These are phyloP conservation scores for Colletotrichum theobromicola DNA, from an alignment of 2,329 filamentous ascomycete species.

Conservation along the genomic window DNA sequence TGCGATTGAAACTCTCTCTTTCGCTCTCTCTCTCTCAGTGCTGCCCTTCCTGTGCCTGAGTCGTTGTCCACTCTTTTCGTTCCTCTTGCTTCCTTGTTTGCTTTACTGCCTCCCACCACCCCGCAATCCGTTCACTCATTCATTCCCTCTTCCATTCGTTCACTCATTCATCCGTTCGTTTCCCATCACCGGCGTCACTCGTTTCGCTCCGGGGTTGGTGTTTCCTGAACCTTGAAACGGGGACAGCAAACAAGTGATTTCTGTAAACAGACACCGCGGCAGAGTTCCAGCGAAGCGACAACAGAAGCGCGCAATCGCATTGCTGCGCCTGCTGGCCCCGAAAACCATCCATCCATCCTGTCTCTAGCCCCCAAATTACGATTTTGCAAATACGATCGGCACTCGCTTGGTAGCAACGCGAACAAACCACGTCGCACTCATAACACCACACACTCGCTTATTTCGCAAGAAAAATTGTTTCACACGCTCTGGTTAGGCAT, in stretches of 20 bases:
- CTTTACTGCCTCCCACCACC: not conserved
- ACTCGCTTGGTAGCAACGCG: not conserved
- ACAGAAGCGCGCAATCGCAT: not conserved
- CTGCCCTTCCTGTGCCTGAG: not conserved
- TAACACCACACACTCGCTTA: not conserved
- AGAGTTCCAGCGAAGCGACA: not conserved
- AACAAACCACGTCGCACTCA: not conserved
- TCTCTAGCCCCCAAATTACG: not conserved
- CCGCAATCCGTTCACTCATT: not conserved
- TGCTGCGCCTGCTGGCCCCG: not conserved
- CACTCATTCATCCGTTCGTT: not conserved
- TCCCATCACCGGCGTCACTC: not conserved
- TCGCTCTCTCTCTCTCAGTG: not conserved
- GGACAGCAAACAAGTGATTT: not conserved
- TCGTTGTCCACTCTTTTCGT: slow-evolving; percentile 15
- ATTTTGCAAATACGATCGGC: not conserved
- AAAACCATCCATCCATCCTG: not conserved
- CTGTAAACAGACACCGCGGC: not conserved
- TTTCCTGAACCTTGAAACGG: not conserved
- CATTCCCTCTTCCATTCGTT: not conserved
- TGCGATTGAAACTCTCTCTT: slow-evolving; percentile 8
- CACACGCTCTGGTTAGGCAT: not conserved
- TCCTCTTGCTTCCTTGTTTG: not conserved
- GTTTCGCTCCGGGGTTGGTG: not conserved
- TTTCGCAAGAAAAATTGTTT: not conserved